Evolutionary conservation across 352 stramenopile species (phyloP).

Genomic region (Phytophthora brassicae): DNA sequence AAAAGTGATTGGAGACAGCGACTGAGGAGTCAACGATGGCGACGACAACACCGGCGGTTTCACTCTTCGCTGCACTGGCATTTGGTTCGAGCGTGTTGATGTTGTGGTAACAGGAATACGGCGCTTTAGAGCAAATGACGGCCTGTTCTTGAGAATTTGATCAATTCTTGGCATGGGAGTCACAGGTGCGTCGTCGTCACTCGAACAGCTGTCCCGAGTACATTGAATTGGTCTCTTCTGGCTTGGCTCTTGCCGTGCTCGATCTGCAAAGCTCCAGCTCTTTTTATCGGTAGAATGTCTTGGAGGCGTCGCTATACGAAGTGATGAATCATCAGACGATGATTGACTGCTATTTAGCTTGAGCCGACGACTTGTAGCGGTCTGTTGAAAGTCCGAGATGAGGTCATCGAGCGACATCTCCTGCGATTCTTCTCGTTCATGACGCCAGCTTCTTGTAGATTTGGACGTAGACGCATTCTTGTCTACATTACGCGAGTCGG

Average conservation of each 20-base stretch:
- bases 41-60: conserved; percentile 16
- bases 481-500: conserved; percentile 17
- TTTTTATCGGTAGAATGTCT: conserved; percentile 9
- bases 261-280: conserved; percentile 3
- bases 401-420: conserved; percentile 36
- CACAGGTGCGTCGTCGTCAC: conserved; percentile 22
- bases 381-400: conserved; percentile 51
- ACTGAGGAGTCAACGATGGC: conserved; percentile 16
- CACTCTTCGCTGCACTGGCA: neutral
- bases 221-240: neutral
- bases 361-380: conserved; percentile 18
- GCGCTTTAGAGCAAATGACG: conserved; percentile 31
- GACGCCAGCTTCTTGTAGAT: neutral
- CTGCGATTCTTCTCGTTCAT: conserved; percentile 1
- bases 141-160: conserved; percentile 42
- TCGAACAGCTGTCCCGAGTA: conserved; percentile 4
- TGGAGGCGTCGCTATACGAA: conserved; percentile 9
- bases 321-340: neutral
- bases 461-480: conserved; percentile 3
- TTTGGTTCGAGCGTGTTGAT: conserved; percentile 3
- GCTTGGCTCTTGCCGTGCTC: neutral
- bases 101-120: neutral
- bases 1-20: conserved; percentile 27
- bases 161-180: conserved; percentile 55
- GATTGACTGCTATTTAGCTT: neutral